Evolutionary conservation across 305 asterid species (phyloP).

Genomic region (Lippia alba): DNA sequence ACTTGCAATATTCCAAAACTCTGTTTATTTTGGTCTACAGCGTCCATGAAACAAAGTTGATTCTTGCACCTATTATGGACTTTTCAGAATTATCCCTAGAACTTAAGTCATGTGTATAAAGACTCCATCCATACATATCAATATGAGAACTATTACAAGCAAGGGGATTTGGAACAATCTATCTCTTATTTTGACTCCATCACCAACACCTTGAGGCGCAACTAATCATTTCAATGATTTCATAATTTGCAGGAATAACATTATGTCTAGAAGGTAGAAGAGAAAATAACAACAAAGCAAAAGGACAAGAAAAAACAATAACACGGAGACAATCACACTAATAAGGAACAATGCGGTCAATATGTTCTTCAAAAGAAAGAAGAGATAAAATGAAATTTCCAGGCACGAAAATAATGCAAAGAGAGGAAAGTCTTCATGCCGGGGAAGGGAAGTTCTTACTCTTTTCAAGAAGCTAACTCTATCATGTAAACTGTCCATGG

Average conservation of each 20-base stretch:
- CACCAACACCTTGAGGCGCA: neutral
- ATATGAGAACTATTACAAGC: conserved; percentile 13
- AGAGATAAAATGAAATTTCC: neutral
- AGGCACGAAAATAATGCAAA: conserved; percentile 9
- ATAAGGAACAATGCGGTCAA: neutral
- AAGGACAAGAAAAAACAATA: neutral
- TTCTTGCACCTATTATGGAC: neutral
- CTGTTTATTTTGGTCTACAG: neutral
- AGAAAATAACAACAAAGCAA: neutral
- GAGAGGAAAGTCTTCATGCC: neutral
- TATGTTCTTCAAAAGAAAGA: neutral
- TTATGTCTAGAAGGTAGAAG: conserved; percentile 6
- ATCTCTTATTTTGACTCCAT: neutral
- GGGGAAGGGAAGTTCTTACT: conserved; percentile 43
- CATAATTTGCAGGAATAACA: neutral
- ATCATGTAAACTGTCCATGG: conserved; percentile 80
- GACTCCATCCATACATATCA: neutral
- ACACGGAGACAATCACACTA: neutral
- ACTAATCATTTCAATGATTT: neutral
- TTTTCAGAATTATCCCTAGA: neutral
- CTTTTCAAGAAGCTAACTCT: conserved; percentile 81
- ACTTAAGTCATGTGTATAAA: neutral
- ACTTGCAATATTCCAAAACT: neutral
- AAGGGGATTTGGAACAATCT: conserved; percentile 1
- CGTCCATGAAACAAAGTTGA: neutral